phyloP scores from a whole-genome alignment of 345 rosid species.

The Ceriops tagal region DNA sequence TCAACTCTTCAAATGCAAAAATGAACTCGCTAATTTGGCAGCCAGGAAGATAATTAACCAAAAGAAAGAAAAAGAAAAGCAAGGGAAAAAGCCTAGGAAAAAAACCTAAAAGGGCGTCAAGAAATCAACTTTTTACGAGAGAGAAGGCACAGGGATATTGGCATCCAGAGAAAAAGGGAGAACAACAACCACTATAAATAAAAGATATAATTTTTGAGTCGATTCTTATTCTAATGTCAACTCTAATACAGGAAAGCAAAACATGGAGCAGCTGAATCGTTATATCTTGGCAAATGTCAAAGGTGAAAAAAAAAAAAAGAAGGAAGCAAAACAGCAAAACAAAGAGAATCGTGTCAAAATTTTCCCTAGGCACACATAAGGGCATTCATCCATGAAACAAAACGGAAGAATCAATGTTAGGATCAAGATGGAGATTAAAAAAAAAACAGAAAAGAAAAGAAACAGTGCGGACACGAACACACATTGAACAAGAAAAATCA shows the following conservation, averaged over 20 bases:
- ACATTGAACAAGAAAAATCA: conserved; percentile 5
- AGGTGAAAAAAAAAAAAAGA: background rate
- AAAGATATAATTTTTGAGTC: conserved; percentile 4
- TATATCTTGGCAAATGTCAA: background rate
- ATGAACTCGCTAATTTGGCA: conserved; percentile 18
- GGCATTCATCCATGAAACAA: background rate
- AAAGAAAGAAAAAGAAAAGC: conserved; percentile 15
- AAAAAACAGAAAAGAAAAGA: background rate
- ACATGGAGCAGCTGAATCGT: conserved; percentile 5
- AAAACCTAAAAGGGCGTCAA: conserved; percentile 17
- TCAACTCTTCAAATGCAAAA: conserved; percentile 5
- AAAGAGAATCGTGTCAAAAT: background rate
- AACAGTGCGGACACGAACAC: background rate
- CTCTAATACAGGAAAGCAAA: background rate
- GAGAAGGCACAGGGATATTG: conserved; percentile 15
- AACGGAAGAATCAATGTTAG: background rate
- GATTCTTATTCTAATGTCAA: conserved; percentile 17
- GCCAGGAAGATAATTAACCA: background rate
- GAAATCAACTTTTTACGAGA: conserved; percentile 21
- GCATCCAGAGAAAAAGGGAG: conserved; percentile 3
- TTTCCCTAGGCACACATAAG: background rate
- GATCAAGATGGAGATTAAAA: too few relatives aligned
- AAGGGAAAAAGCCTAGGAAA: conserved; percentile 9
- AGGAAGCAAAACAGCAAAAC: background rate
- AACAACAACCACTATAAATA: background rate